These are phyloP conservation scores for Eucalyptus erythrocorys DNA, from an alignment of 345 rosid species.

Conservation along the genomic window DNA sequence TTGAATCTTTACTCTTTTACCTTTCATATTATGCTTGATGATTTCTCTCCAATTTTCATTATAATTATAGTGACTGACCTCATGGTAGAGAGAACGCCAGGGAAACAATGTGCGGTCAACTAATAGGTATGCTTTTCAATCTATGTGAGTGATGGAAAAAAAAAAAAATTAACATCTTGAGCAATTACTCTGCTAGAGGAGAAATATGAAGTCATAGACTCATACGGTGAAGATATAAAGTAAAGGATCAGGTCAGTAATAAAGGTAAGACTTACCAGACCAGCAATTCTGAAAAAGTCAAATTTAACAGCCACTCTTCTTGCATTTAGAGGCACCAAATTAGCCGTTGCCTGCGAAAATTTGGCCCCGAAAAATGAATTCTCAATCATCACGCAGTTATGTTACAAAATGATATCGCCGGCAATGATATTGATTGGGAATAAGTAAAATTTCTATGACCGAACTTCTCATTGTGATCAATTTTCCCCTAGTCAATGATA, in stretches of 20 bases:
- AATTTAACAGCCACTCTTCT: conserved; percentile 81
- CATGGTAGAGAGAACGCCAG: not conserved
- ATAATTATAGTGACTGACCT: not conserved
- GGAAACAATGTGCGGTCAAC: not conserved
- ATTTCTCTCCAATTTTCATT: not conserved
- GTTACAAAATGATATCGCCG: not conserved
- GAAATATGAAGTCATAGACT: not conserved
- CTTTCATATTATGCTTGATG: not conserved
- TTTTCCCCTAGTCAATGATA: not conserved
- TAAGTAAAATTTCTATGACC: not conserved
- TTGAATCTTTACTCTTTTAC: not conserved
- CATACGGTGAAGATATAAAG: not conserved
- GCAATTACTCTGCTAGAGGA: not conserved
- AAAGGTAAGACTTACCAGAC: conserved; percentile 41
- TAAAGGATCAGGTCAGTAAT: not conserved
- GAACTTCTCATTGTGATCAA: not conserved
- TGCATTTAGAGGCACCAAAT: conserved; percentile 60
- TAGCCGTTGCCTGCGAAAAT: conserved; percentile 61
- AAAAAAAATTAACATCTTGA: not conserved
- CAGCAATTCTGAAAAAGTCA: conserved; percentile 58
- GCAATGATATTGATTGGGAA: not conserved
- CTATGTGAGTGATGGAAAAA: not conserved
- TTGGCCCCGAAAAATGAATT: not conserved
- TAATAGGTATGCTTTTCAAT: not conserved
- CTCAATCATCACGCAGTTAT: not conserved